Evolutionary conservation across 2,329 filamentous ascomycete genomes (phyloP), one percentile per base, ranked within the genome.

Genomic region (Botrytis aclada): DNA sequence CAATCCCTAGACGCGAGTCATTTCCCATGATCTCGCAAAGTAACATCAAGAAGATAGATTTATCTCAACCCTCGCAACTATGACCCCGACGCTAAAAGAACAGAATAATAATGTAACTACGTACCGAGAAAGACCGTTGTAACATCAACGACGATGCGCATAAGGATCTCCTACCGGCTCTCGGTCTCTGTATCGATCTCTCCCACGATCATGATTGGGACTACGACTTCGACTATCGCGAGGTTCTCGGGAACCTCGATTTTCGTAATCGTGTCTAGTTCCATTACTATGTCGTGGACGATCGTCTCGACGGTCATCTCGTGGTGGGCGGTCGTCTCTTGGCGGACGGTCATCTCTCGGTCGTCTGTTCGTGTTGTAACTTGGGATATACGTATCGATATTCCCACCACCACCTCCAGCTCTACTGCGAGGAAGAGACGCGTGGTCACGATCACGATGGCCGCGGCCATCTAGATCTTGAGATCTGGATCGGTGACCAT

Each of bases 341-440:
- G 80, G 80, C 43, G 69, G 71, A 18, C 76, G 73, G n/a, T 75
- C 73, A 37, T 76, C 77, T 34, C 72, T 80, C 47, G 79, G 74
- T 34, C 77, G 78, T 29, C 79, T 79, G 32, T 84, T 84, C 5
- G 80, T 77, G 32, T 82, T 80, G 69, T 87, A 86, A 61, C 82
- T 83, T 16, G 85, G 85, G 34, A 87, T 86, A 75, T 87, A 87
- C 0, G 85, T 86, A 76, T 87, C 85, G 10, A 84, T 80, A 67
- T 83, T 75, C 12, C 77, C 74, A 64, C 61, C 74, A 18, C 74
- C 78, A 16, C 60, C 37, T n/a, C 61, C 34, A 29, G 51, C 66
- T 75, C 78, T 76, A 29, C 69, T 77, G 70, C 78, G 75, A 32
- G 77, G 77, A 74, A 76, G 75, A 22, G 70, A 32, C 29, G 32